These are phyloP conservation scores for Blechomonas ayalai DNA, from an alignment of 208 protist species.

Conservation along the genomic window DNA sequence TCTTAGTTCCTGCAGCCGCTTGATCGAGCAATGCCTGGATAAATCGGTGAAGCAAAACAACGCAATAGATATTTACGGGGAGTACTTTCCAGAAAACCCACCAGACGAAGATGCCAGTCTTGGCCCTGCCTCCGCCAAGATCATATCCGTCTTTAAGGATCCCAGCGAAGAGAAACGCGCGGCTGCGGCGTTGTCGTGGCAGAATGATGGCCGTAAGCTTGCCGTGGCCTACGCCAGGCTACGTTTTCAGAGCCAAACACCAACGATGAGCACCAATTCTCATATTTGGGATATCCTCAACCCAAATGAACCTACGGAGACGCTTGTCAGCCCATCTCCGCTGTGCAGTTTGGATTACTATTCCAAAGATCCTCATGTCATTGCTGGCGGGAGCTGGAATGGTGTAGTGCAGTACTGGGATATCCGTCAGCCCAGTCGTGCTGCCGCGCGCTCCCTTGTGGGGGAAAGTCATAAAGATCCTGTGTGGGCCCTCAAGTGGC, in stretches of 20 bases:
- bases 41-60: conserved; percentile 95
- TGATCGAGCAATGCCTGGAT: conserved; percentile 85
- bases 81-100: conserved; percentile 89
- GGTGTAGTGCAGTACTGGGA: conserved; percentile 96
- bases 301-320: conserved; percentile 92
- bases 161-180: conserved; percentile 84
- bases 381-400: conserved; percentile 96
- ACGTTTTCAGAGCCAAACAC: conserved; percentile 90
- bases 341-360: conserved; percentile 95
- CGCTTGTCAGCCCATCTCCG: conserved; percentile 90
- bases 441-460: conserved; percentile 83
- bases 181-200: conserved; percentile 92
- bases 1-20: conserved; percentile 77
- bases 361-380: conserved; percentile 92
- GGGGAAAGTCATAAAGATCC: conserved; percentile 96
- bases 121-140: conserved; percentile 89
- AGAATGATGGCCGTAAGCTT: conserved; percentile 90
- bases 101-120: conserved; percentile 69
- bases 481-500: conserved; percentile 94
- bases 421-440: conserved; percentile 85
- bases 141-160: conserved; percentile 93
- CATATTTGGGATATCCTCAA: conserved; percentile 97
- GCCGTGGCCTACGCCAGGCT: conserved; percentile 93
- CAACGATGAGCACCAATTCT: conserved; percentile 90
- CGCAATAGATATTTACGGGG: conserved; percentile 96